Conservation (phyloP, 2,329 filamentous ascomycete genomes). For the Colletotrichum brevisporum region DNA sequence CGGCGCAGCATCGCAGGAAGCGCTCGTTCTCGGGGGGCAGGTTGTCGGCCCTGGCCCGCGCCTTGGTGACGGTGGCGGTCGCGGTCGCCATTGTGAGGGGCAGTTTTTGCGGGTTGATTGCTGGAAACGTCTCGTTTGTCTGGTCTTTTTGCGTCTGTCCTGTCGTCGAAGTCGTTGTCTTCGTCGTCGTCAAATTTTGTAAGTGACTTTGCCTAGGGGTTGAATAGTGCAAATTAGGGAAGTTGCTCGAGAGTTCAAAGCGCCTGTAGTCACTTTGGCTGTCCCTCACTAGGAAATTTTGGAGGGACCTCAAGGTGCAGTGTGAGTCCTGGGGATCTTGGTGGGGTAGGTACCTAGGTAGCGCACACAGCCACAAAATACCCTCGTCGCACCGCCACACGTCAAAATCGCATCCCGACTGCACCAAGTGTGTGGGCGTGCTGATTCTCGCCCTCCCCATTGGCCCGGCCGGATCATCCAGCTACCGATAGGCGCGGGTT, state of each 20-base stretch:
- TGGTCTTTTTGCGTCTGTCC: not conserved
- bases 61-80: slow-evolving; percentile 72
- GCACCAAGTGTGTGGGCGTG: not conserved
- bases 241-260: not conserved
- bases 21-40: slow-evolving; percentile 94
- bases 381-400: slow-evolving; percentile 22
- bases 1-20: slow-evolving; percentile 93
- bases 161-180: not conserved
- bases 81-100: slow-evolving; percentile 55
- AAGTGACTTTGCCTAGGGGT: no score
- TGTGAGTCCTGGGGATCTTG: not conserved
- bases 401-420: not conserved
- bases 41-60: slow-evolving; percentile 80
- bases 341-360: slow-evolving; percentile 31
- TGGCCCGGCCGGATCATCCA: slow-evolving; percentile 25
- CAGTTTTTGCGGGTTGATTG: no score
- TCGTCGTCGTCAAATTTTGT: no score
- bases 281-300: slow-evolving; percentile 36
- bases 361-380: slow-evolving; percentile 35
- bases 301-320: slow-evolving; percentile 28
- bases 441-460: slow-evolving; percentile 28
- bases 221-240: no score
- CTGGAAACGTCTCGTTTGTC: not conserved
- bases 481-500: slow-evolving; percentile 35
- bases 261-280: slow-evolving; percentile 15